Conservation (phyloP, 1,284 basidiomycete genomes). For the Leccinum solheimii region DNA sequence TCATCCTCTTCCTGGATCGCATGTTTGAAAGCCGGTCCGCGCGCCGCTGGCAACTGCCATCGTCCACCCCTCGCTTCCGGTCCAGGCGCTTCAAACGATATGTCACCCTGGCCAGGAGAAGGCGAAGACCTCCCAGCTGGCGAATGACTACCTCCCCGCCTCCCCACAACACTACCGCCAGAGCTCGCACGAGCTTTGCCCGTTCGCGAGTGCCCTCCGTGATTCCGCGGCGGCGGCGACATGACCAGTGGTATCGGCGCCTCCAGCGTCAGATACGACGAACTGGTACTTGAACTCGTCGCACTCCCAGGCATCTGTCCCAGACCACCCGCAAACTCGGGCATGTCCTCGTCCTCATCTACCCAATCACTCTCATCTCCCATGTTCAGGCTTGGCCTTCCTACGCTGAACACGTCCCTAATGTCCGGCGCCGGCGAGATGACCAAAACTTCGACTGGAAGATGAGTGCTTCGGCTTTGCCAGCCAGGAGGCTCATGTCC, state of each 20-base stretch:
- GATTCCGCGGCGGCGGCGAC: conserved; percentile 44
- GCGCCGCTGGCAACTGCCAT: conserved; percentile 61
- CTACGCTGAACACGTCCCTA: conserved; percentile 71
- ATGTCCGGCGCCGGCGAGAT: conserved; percentile 64
- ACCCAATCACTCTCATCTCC: conserved; percentile 84
- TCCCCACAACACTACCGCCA: conserved; percentile 24
- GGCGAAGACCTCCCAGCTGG: conserved; percentile 60
- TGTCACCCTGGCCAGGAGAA: conserved; percentile 46
- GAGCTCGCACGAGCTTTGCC: conserved; percentile 28
- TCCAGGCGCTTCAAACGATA: conserved; percentile 41
- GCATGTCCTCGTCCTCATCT: conserved; percentile 77
- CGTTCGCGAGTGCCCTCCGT: conserved; percentile 23
- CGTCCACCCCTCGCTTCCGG: conserved; percentile 50
- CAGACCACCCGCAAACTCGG: conserved; percentile 74
- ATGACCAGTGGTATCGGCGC: conserved; percentile 37
- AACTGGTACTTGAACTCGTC: conserved; percentile 26
- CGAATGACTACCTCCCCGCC: conserved; percentile 52
- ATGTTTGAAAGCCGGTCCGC: conserved; percentile 64
- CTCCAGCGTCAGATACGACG: conserved; percentile 29
- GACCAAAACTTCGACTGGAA: conserved; percentile 70
- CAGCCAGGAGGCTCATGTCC: conserved; percentile 81
- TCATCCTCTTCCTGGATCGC: conserved; percentile 78
- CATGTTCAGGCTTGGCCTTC: conserved; percentile 55
- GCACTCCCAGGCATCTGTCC: conserved; percentile 62
- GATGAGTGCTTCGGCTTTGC: conserved; percentile 67